Base-by-base conservation (phyloP, 2,329 filamentous ascomycete genomes). In the Stenocarpella maydis region DNA sequence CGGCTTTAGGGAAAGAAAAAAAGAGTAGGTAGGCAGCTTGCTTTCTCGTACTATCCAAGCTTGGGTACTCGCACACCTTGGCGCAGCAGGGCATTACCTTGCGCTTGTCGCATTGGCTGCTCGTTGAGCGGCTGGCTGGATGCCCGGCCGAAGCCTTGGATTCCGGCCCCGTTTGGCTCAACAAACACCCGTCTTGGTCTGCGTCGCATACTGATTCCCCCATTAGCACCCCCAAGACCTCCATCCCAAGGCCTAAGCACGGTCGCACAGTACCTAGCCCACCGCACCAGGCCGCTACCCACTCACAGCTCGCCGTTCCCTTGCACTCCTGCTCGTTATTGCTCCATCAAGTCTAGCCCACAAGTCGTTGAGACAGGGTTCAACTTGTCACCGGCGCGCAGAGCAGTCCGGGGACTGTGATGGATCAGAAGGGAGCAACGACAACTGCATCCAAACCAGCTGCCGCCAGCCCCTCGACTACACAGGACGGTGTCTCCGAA, bases 291-390 rank as follows among this genome's bases (percentile, higher is more conserved):
- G 43, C 45, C 21, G 43, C 47, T 41, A 53, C 31, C 69, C 69
- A 71, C 69, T 69, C 69, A 71, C 69, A 68, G 43, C 60, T 60
- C 66, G 28, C 66, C 66, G 69, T 69, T 69, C 55, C 45, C 37
- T 39, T 54, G 8, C 41, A 15, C 45, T 53, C 49, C 55, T 68
- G 8, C 64, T 39, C 60, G 52, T 31, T 53, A 41, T 63, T 26
- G 39, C 69, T 60, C 28, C n/a, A 69, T 71, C 47, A 41, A 68
- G 69, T n/a, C 45, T 69, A 71, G 69, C 60, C 66, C 63, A 39
- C 61, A 52, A 49, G 24, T 66, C 63, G 31, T 65, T 50, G 52
- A 41, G 69, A 69, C 66, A 71, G 69, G 69, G 69, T 69, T 69
- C 60, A 65, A 53, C 60, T 65, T 65, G 53, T 63, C 61, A 52